Evolutionary conservation across 106 monocot genomes (phyloP).

Genomic region (Phalaenopsis equestris): DNA sequence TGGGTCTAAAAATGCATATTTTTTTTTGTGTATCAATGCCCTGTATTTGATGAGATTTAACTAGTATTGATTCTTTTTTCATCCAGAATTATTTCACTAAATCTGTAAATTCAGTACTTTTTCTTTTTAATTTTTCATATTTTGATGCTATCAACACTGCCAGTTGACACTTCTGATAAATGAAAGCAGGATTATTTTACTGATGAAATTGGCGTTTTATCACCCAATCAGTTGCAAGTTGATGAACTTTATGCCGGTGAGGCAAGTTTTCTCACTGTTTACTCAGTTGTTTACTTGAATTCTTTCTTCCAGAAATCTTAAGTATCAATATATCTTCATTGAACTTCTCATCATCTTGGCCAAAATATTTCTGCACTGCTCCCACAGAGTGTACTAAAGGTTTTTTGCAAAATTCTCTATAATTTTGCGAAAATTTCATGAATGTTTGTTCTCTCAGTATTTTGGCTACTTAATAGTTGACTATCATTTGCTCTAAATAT

Average conservation of each 20-base stretch:
- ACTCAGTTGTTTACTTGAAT: neutral
- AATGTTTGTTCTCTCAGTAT: neutral
- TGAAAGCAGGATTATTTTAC: conserved; percentile 74
- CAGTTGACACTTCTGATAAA: neutral
- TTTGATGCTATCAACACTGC: neutral
- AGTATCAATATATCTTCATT: neutral
- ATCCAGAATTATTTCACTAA: neutral
- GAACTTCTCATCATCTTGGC: neutral
- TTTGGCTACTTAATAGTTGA: too few species aligned
- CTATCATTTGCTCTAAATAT: too few species aligned
- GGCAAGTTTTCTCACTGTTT: conserved; percentile 34
- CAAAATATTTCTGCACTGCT: neutral
- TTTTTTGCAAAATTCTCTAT: neutral
- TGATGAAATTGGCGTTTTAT: conserved; percentile 95
- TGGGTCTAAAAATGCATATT: too few species aligned
- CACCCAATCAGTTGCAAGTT: conserved; percentile 83
- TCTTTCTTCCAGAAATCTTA: neutral
- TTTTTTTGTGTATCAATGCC: neutral
- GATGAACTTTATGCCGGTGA: conserved; percentile 84
- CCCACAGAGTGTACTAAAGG: neutral
- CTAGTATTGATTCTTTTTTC: neutral
- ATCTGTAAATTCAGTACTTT: neutral
- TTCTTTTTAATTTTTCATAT: neutral
- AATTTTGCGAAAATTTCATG: neutral
- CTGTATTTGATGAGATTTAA: neutral